Evolutionary conservation across 352 stramenopile genomes (phyloP).

Genomic region (Phytophthora pluvialis): DNA sequence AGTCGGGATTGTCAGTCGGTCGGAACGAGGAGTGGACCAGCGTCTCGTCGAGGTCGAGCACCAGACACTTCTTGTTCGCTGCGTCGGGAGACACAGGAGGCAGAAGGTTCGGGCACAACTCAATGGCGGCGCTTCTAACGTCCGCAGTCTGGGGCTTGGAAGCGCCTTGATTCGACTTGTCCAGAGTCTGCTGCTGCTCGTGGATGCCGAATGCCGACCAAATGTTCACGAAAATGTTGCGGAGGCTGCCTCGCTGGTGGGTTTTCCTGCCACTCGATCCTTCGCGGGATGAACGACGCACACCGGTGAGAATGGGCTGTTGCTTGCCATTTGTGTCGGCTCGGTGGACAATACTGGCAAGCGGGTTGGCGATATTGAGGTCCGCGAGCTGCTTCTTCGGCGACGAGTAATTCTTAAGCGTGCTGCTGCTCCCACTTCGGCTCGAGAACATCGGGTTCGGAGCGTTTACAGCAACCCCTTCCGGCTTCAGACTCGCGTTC

Average conservation of each 20-base stretch:
- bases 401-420: conserved; percentile 5
- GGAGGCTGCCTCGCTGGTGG: conserved; percentile 53
- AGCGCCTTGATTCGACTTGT: conserved; percentile 32
- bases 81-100: conserved; percentile 51
- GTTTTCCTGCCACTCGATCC: conserved; percentile 25
- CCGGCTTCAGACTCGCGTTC: conserved; percentile 25
- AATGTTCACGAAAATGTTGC: conserved; percentile 75
- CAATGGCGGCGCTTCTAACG: conserved; percentile 28
- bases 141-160: conserved; percentile 26
- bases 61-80: conserved; percentile 87
- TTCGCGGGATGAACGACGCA: conserved; percentile 32
- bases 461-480: conserved; percentile 1
- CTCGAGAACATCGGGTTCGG: not conserved
- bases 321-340: conserved; percentile 70
- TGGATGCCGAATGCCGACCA: conserved; percentile 63
- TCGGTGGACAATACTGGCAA: conserved; percentile 74
- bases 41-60: conserved; percentile 98
- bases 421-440: not conserved
- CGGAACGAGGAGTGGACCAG: conserved; percentile 97
- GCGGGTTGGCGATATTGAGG: conserved; percentile 45
- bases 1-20: conserved; percentile 94
- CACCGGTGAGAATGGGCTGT: conserved; percentile 34
- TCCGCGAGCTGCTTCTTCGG: conserved; percentile 50
- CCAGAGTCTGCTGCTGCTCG: conserved; percentile 53
- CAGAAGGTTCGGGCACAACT: conserved; percentile 69